phyloP scores from a whole-genome alignment of 1,284 basidiomycete species.

The Athelia psychrophila region DNA sequence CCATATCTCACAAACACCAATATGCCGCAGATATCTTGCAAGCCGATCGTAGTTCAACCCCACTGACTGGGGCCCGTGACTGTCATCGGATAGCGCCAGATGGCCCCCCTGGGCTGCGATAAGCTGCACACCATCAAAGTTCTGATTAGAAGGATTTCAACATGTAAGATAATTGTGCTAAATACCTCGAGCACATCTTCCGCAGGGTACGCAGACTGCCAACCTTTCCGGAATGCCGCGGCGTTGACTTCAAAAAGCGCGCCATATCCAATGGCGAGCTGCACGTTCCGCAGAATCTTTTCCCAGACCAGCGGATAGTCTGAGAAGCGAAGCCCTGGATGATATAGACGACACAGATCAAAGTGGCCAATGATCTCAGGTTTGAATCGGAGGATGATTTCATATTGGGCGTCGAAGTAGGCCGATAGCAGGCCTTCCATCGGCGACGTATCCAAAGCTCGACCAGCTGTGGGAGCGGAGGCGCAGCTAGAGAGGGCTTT shows the following conservation, averaged over 20 bases:
- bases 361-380: conserved; percentile 95
- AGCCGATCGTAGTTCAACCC: conserved; percentile 82
- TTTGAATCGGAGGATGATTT: conserved; percentile 63
- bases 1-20: conserved; percentile 73
- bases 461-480: background rate
- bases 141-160: conserved; percentile 3
- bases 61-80: conserved; percentile 87
- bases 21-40: conserved; percentile 62
- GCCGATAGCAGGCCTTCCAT: conserved; percentile 53
- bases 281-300: conserved; percentile 76
- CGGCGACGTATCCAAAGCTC: conserved; percentile 17
- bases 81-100: conserved; percentile 92
- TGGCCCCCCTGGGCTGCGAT: conserved; percentile 69
- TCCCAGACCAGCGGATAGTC: conserved; percentile 59
- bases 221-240: conserved; percentile 90
- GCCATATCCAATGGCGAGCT: conserved; percentile 76
- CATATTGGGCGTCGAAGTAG: conserved; percentile 85
- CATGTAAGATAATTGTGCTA: conserved; percentile 9
- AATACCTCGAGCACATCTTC: conserved; percentile 73
- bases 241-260: conserved; percentile 94
- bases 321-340: conserved; percentile 52
- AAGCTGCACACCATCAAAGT: conserved; percentile 41
- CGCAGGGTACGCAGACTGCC: conserved; percentile 84
- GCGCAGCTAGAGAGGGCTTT: conserved; percentile 49
- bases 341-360: conserved; percentile 86